These are phyloP conservation scores for Colletotrichum sp. DNA, from an alignment of 2,329 filamentous ascomycete species.

Conservation along the genomic window DNA sequence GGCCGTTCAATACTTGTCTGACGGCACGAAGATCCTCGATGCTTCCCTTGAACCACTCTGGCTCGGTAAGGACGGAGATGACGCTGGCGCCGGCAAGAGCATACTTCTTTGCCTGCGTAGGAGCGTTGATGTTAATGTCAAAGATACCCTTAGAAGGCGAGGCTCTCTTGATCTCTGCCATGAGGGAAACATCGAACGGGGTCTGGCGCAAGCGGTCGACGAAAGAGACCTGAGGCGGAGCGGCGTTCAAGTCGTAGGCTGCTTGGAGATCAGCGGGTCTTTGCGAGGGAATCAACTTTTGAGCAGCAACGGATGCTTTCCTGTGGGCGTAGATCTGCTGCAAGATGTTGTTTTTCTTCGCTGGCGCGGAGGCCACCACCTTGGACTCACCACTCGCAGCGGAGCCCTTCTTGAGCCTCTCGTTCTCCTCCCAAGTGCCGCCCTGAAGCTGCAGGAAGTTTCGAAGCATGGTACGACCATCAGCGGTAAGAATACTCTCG, in stretches of 20 bases:
- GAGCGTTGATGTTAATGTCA: slow-evolving; percentile 83
- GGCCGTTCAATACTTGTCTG: slow-evolving; percentile 84
- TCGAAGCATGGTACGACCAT: slow-evolving; percentile 86
- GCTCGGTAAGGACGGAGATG: slow-evolving; percentile 98
- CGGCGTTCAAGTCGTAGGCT: slow-evolving; percentile 81
- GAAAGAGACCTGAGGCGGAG: slow-evolving; percentile 84
- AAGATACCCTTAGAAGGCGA: slow-evolving; percentile 97
- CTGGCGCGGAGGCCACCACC: slow-evolving; percentile 27
- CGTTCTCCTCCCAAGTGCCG: slow-evolving; percentile 89
- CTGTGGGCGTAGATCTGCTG: slow-evolving; percentile 89
- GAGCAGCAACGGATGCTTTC: slow-evolving; percentile 74
- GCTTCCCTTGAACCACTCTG: slow-evolving; percentile 98
- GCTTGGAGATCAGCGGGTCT: slow-evolving; percentile 84
- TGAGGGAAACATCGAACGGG: slow-evolving; percentile 86
- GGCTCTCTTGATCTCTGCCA: slow-evolving; percentile 97
- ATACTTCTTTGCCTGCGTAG: slow-evolving; percentile 88
- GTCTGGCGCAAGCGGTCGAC: slow-evolving; percentile 80
- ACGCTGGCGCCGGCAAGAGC: slow-evolving; percentile 93
- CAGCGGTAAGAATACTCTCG: slow-evolving; percentile 92
- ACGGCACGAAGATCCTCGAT: slow-evolving; percentile 92
- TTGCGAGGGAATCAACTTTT: slow-evolving; percentile 86
- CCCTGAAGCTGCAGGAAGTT: slow-evolving; percentile 91
- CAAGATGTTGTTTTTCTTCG: slow-evolving; percentile 82
- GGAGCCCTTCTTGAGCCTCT: slow-evolving; percentile 54
- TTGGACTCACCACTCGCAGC: slow-evolving; percentile 30